Percentiles rank a stretch among this genome's conserved stretches.
These are phyloP conservation scores for Cladorrhinum samala DNA, from an alignment of 495 filamentous ascomycete species.

Conservation along the genomic window DNA sequence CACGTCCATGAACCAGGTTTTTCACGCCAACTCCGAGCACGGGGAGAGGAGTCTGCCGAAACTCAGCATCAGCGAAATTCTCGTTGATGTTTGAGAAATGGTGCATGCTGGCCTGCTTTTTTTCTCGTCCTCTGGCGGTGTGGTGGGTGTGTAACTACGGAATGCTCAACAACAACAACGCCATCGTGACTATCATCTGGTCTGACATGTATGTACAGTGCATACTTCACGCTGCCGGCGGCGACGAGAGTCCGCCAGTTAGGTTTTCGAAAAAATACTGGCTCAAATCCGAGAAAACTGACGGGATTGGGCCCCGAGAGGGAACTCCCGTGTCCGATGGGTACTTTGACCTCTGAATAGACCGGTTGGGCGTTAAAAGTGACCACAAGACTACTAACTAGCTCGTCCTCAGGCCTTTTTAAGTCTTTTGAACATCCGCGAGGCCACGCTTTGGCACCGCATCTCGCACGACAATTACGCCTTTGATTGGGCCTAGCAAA, in stretches of 20 bases:
- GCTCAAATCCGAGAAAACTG: neutral
- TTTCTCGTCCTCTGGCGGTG: neutral
- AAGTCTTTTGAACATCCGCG: neutral
- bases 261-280: too few species aligned
- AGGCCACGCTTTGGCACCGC: neutral
- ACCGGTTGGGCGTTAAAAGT: neutral
- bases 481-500: slow-evolving; percentile 8
- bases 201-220: neutral
- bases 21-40: neutral
- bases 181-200: too few species aligned
- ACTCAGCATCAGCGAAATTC: neutral
- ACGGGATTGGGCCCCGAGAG: neutral
- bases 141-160: too few species aligned
- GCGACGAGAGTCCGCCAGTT: neutral
- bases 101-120: neutral
- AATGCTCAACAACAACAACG: too few species aligned
- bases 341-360: neutral
- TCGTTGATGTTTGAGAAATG: too few species aligned
- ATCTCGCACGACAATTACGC: slow-evolving; percentile 6
- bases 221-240: neutral
- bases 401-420: too few species aligned
- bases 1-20: neutral
- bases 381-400: too few species aligned
- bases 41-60: neutral
- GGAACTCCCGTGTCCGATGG: neutral